phyloP scores from a whole-genome alignment of 164 flowering plant genomes.

The Vitis riparia region DNA sequence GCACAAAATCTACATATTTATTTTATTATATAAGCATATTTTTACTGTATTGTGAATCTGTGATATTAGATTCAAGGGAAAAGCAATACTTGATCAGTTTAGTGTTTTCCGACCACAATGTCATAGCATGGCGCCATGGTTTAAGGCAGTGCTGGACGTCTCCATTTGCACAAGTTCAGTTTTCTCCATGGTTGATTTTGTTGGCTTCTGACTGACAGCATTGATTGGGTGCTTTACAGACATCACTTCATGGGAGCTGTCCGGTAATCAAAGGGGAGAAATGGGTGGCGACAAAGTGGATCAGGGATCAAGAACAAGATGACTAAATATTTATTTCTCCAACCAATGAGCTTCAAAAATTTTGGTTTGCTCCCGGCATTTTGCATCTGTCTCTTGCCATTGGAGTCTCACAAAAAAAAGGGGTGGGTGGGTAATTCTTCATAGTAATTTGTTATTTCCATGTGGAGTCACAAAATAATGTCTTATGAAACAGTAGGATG shows the following conservation, averaged over 20 bases:
- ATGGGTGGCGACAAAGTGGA: slow-evolving; percentile 99
- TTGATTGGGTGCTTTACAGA: slow-evolving; percentile 38
- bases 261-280: slow-evolving; percentile 88
- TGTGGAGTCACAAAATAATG: neutral
- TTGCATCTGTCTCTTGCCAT: neutral
- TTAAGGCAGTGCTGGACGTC: neutral
- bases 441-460: too few species aligned
- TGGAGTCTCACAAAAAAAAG: neutral
- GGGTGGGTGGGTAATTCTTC: too few species aligned
- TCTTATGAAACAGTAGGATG: too few species aligned
- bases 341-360: neutral
- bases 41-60: too few species aligned
- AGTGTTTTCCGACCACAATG: too few species aligned
- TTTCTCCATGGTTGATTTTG: neutral
- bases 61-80: too few species aligned
- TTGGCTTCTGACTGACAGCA: neutral
- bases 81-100: too few species aligned
- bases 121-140: neutral
- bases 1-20: too few species aligned
- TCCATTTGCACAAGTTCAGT: neutral
- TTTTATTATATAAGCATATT: too few species aligned
- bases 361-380: neutral
- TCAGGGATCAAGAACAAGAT: slow-evolving; percentile 59
- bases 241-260: slow-evolving; percentile 95
- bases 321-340: slow-evolving; percentile 6